Base-by-base conservation (phyloP, 805 yeast genomes). In the Ogataea saltuana region DNA sequence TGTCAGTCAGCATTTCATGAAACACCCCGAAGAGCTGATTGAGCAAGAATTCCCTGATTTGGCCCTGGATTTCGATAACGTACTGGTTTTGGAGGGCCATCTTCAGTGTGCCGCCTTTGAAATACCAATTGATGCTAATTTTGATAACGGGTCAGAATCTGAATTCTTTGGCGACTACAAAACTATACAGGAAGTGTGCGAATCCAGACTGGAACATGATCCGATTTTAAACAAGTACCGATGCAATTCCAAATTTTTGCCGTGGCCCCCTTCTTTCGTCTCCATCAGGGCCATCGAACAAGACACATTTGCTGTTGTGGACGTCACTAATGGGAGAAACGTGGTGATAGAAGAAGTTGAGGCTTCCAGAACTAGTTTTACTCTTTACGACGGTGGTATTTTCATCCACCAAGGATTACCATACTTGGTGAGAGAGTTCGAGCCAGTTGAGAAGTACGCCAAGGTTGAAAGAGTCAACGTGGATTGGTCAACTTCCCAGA, bases 51-150 rank as follows among this genome's bases (percentile, higher is more conserved):
- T 74, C 48, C 85, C 80, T 34, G 85, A 80, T 12, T 58, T 81
- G 22, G 72, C 80, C 1, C 57, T 85, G 10, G 85, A 81, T 53
- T 70, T 84, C 46, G 81, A 78, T 23, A 83, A 83, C 50, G 61
- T 72, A 9, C 55, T 83, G 25, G 78, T 90, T 1, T 58, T 86
- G 47, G 91, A 87, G 49, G 82, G 85, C 28, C 99, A 93, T 67
- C 61, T 90, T 17, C 98, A 90, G 58, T 93, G 98, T 71, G 97
- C 98, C 0, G 96, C 97, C 0, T 85, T 79, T 61, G 98, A 91
- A 58, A 53, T 78, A 20, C 93, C 97, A 0, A 67, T 91, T 6
- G 61, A 61, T 23, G 41, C 45, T 3, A 63, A 65, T 28, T 54
- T 79, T 9, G 71, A 68, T 1, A 26, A 42, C 19, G 47, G 50